Conservation (phyloP, 805 yeast genomes). For the Saccharomycopsis javanensis region DNA sequence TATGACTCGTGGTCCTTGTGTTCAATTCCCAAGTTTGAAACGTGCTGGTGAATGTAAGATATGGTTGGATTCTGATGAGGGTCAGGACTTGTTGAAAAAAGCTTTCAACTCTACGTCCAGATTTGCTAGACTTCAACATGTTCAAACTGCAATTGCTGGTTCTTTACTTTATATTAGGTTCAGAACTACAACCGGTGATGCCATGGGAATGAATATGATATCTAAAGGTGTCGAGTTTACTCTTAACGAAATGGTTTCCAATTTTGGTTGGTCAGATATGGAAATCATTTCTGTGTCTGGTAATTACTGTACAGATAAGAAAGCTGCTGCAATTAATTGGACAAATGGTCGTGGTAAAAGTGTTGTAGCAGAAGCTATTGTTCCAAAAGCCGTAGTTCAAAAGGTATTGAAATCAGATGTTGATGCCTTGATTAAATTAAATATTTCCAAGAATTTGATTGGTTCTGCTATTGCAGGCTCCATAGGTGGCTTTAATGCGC, state of each 20-base stretch:
- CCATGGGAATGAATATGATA: conserved; percentile 99
- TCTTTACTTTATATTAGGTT: conserved; percentile 80
- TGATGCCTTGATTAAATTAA: conserved; percentile 82
- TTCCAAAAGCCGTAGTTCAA: conserved; percentile 72
- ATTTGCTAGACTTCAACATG: conserved; percentile 86
- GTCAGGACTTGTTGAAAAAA: conserved; percentile 67
- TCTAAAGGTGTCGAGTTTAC: conserved; percentile 95
- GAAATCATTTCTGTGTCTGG: conserved; percentile 87
- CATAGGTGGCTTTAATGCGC: conserved; percentile 97
- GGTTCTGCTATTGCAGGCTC: conserved; percentile 99
- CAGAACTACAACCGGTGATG: conserved; percentile 99
- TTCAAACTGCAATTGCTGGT: conserved; percentile 93
- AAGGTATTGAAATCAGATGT: conserved; percentile 87
- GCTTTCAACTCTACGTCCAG: conserved; percentile 96
- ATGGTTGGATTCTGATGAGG: conserved; percentile 95
- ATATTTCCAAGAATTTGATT: conserved; percentile 78
- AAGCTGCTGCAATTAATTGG: conserved; percentile 98
- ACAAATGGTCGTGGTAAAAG: conserved; percentile 98
- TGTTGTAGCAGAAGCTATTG: conserved; percentile 89
- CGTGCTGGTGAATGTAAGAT: conserved; percentile 92
- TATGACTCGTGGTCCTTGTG: conserved; percentile 99
- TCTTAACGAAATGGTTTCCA: conserved; percentile 73
- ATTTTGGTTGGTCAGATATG: conserved; percentile 93
- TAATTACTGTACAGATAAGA: conserved; percentile 95
- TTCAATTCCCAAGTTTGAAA: conserved; percentile 66